Conservation (phyloP, 2,329 filamentous ascomycete genomes). For the Zasmidium citrigriseum region DNA sequence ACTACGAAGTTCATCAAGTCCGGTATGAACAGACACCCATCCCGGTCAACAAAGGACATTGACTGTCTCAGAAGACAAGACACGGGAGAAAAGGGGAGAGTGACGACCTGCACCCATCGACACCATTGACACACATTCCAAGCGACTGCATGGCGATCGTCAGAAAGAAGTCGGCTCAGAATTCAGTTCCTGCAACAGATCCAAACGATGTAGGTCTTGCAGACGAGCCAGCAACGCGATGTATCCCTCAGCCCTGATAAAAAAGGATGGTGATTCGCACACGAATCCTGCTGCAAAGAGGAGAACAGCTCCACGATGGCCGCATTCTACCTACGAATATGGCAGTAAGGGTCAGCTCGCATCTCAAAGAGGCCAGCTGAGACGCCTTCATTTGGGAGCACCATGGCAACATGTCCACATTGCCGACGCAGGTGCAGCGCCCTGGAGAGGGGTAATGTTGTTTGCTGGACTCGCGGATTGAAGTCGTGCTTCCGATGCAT, state of each 20-base stretch:
- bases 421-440: background rate
- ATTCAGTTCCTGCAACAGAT: background rate
- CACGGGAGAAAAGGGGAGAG: no score
- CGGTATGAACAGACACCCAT: no score
- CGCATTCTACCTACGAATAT: background rate
- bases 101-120: no score
- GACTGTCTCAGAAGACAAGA: no score
- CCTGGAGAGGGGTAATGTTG: background rate
- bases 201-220: background rate
- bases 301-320: background rate
- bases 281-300: background rate
- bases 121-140: no score
- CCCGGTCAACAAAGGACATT: no score
- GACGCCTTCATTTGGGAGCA: background rate
- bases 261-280: no score
- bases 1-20: no score
- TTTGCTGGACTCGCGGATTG: background rate
- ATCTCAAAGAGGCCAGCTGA: background rate
- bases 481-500: background rate
- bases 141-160: no score
- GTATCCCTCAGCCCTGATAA: no score
- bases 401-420: background rate
- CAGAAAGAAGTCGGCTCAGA: no score
- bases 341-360: background rate
- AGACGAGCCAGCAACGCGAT: background rate